These are phyloP conservation scores for Diaporthe vexans DNA, from an alignment of 2,329 filamentous ascomycete genomes.

Conservation along the genomic window DNA sequence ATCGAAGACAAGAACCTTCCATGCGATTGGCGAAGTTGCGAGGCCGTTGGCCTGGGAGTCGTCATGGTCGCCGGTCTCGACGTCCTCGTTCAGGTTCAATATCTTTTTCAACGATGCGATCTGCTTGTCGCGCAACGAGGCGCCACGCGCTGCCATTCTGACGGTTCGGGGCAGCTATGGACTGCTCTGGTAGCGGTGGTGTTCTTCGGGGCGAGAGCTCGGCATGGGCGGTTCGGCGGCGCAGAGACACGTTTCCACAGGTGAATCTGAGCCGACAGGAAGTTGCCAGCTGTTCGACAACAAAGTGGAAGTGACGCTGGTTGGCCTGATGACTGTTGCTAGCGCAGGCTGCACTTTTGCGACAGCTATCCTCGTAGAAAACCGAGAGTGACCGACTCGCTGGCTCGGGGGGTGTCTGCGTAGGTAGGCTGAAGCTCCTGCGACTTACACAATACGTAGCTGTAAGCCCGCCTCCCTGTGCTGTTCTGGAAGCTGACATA, in stretches of 20 bases:
- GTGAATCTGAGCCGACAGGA: neutral
- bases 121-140: slow-evolving; percentile 65
- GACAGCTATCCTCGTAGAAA: slow-evolving; percentile 33
- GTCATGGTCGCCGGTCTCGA: slow-evolving; percentile 70
- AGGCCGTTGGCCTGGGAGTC: slow-evolving; percentile 75
- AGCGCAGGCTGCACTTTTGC: slow-evolving; percentile 29
- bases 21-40: slow-evolving; percentile 85
- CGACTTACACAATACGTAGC: slow-evolving; percentile 37
- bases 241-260: slow-evolving; percentile 32
- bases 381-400: neutral
- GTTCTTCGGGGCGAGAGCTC: slow-evolving; percentile 35
- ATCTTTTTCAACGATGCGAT: slow-evolving; percentile 95
- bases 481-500: slow-evolving; percentile 31
- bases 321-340: slow-evolving; percentile 11
- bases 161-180: slow-evolving; percentile 37
- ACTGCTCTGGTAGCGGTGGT: slow-evolving; percentile 32
- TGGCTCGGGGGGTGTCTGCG: neutral
- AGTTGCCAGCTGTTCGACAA: neutral
- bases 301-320: neutral
- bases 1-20: slow-evolving; percentile 98
- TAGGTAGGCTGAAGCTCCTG: neutral
- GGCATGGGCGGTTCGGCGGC: slow-evolving; percentile 27
- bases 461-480: neutral
- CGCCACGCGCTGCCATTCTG: slow-evolving; percentile 62
- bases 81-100: slow-evolving; percentile 89